Conservation (phyloP, 768 basidiomycete species). For the Nidula microcarpa region DNA sequence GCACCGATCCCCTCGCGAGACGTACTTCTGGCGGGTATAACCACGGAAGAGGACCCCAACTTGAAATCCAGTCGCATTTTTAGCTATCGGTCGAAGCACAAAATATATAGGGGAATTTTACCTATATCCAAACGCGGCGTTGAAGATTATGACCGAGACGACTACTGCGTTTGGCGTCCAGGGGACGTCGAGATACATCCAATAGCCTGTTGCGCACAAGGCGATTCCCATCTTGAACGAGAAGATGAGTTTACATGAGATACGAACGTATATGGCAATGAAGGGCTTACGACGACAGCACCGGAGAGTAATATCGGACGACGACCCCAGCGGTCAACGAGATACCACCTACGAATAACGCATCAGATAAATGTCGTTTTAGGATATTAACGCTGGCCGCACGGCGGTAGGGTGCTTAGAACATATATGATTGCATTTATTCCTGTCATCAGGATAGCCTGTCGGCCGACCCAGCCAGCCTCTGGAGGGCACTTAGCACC, state of each 20-base stretch:
- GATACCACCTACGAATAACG: conserved; percentile 67
- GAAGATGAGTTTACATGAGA: not conserved
- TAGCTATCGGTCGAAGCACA: too few relatives aligned
- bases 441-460: conserved; percentile 94
- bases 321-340: conserved; percentile 90
- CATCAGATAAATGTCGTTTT: too few relatives aligned
- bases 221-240: conserved; percentile 71
- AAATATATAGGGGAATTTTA: conserved; percentile 11
- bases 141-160: conserved; percentile 85
- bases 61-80: conserved; percentile 11
- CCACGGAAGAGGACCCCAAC: conserved; percentile 90
- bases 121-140: conserved; percentile 92
- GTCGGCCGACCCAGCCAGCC: conserved; percentile 93
- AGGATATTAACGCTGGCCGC: conserved; percentile 19
- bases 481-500: conserved; percentile 38
- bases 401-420: conserved; percentile 82
- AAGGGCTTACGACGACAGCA: conserved; percentile 62
- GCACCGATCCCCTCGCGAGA: not conserved
- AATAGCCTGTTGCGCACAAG: conserved; percentile 82
- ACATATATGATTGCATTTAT: conserved; percentile 85
- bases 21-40: conserved; percentile 80
- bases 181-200: conserved; percentile 88
- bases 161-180: conserved; percentile 88
- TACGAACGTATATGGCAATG: not conserved
- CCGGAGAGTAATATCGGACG: conserved; percentile 85